phyloP scores from a whole-genome alignment of 116 monocot genomes.

The Posidonia oceanica region DNA sequence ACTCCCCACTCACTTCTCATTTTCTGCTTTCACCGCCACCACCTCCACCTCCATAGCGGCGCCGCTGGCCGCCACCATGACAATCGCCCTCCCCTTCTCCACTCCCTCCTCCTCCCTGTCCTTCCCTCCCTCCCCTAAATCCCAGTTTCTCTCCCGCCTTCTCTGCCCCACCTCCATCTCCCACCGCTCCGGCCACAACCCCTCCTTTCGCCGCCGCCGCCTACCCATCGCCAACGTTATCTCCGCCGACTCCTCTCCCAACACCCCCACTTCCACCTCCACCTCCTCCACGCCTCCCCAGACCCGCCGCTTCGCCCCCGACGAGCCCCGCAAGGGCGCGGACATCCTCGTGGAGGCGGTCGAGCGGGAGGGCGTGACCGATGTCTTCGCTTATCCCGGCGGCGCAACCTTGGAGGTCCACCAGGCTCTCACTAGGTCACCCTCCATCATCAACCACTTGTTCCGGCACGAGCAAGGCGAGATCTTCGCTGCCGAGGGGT shows the following conservation, averaged over 20 bases:
- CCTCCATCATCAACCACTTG: slow-evolving; percentile 18
- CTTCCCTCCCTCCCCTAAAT: neutral
- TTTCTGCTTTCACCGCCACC: too few relatives aligned
- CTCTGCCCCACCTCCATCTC: neutral
- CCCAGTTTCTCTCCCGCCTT: neutral
- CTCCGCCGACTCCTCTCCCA: neutral
- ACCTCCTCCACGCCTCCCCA: neutral
- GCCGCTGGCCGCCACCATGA: too few relatives aligned
- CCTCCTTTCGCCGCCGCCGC: neutral
- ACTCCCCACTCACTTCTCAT: too few relatives aligned
- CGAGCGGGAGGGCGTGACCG: slow-evolving; percentile 21
- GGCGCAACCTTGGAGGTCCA: slow-evolving; percentile 31
- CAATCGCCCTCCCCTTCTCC: neutral
- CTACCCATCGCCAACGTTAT: neutral
- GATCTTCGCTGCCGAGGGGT: slow-evolving; percentile 25
- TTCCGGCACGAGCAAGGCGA: slow-evolving; percentile 33
- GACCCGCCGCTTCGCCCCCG: slow-evolving; percentile 5
- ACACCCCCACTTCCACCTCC: neutral
- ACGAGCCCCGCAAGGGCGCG: slow-evolving; percentile 22
- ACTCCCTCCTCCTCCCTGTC: neutral
- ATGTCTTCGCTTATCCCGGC: slow-evolving; percentile 26
- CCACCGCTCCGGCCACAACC: neutral
- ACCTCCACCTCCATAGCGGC: too few relatives aligned
- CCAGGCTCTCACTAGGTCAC: slow-evolving; percentile 26
- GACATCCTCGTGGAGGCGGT: slow-evolving; percentile 31